Evolutionary conservation across 768 basidiomycete species (phyloP).

Genomic region (Russula emetica): DNA sequence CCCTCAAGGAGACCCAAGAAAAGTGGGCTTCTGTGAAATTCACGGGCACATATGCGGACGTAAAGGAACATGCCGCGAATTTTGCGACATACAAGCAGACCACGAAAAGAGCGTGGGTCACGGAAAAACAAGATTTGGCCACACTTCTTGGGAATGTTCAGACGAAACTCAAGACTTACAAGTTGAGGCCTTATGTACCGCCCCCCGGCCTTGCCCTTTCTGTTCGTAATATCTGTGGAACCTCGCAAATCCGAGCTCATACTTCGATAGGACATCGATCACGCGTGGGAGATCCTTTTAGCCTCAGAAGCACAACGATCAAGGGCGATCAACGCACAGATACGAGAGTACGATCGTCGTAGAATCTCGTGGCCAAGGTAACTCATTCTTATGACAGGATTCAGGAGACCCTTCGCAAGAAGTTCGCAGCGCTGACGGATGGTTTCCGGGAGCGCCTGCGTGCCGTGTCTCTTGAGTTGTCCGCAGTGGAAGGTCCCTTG

Average conservation of each 20-base stretch:
- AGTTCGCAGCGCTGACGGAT: conserved; percentile 74
- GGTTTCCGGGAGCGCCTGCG: conserved; percentile 67
- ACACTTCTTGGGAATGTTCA: conserved; percentile 90
- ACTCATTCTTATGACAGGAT: conserved; percentile 47
- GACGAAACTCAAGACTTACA: conserved; percentile 90
- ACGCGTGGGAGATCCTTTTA: conserved; percentile 69
- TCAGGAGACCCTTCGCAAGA: conserved; percentile 72
- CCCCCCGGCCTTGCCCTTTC: conserved; percentile 60
- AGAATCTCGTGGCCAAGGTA: neutral
- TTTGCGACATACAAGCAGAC: conserved; percentile 83
- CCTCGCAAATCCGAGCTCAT: neutral
- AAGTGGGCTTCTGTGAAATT: conserved; percentile 67
- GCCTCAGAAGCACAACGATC: conserved; percentile 72
- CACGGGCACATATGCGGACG: conserved; percentile 73
- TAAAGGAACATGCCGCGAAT: conserved; percentile 65
- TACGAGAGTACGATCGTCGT: conserved; percentile 64
- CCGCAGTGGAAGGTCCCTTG: conserved; percentile 67
- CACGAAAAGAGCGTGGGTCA: conserved; percentile 82
- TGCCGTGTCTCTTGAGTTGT: conserved; percentile 64
- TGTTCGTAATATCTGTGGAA: conserved; percentile 35
- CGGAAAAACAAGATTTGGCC: conserved; percentile 81
- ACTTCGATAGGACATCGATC: conserved; percentile 60
- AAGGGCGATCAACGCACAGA: conserved; percentile 81
- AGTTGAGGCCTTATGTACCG: conserved; percentile 78
- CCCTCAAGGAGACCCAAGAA: conserved; percentile 61